Evolutionary conservation across 2,329 filamentous ascomycete genomes (phyloP), one percentile per base, ranked within the genome.

Genomic region (Aspergillus pseudoterreus): DNA sequence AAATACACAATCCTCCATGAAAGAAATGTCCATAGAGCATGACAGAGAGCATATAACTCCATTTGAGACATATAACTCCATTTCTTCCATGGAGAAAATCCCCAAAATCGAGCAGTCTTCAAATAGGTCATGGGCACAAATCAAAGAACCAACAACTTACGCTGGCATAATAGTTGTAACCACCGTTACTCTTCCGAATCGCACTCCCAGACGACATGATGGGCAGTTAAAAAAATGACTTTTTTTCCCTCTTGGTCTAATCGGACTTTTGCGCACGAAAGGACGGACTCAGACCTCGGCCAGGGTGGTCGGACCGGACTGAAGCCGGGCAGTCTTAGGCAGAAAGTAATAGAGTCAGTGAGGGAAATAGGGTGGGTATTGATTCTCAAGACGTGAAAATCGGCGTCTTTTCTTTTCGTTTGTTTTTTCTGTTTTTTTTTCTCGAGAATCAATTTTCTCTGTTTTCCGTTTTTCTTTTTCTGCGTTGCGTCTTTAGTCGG

Each of bases 121-220:
- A 11, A 30, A 30, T 30, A 30, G 27, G 10, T 30, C 27, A 38
- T 11, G 35, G 12, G 35, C 35, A 8, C 14, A 30, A 30, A 39
- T 27, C 11, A 17, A 15, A 43, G 3, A 36, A 43, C 19, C 17
- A 35, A 22, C 22, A 38, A 68, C 68, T 67, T 58, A 71, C 68
- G 55, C 64, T 66, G 41, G 66, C 66, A 56, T 66, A 69, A 49
- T 65, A 71, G 53, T 62, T 69, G 57, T 68, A 69, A 56, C 64
- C 61, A n/a, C 63, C 63, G 39, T 64, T 65, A 43, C 64, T 62
- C 50, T 64, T 61, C 42, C 62, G 65, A 49, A 61, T 57, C 41
- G 60, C 60, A 19, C 64, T 63, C 30, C 39, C 17, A 17, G 63
- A 62, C 24, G 66, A 60, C 67, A 70, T 70, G 56, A 45, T 61